Evolutionary conservation across 148 eudicot species (phyloP).

Genomic region (Heliamphora exappendiculata): DNA sequence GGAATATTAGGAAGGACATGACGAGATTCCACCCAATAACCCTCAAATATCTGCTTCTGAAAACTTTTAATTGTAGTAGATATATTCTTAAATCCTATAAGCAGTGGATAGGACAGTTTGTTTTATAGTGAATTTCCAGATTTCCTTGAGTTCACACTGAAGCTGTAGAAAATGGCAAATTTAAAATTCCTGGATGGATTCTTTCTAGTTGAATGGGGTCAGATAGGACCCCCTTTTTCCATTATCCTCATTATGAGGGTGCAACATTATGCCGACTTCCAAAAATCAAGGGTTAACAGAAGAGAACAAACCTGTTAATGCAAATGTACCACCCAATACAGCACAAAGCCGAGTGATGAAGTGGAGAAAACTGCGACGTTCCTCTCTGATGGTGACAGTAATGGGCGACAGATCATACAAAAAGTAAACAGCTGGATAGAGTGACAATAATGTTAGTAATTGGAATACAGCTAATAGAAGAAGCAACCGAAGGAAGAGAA

Average conservation of each 20-base stretch:
- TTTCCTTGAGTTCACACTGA: not conserved
- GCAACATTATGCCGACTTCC: not conserved
- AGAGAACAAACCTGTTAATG: slow-evolving; percentile 71
- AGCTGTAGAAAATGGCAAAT: not conserved
- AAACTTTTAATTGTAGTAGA: not conserved
- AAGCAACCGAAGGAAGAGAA: slow-evolving; percentile 6
- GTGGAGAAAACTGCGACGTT: slow-evolving; percentile 96
- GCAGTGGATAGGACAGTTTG: not conserved
- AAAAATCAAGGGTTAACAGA: slow-evolving; percentile 5
- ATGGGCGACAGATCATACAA: slow-evolving; percentile 97
- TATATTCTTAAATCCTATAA: not conserved
- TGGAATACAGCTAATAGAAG: not conserved
- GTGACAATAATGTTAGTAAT: not conserved
- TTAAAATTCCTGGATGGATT: not conserved
- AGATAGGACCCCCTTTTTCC: not conserved
- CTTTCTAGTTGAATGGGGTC: not conserved
- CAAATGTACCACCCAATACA: slow-evolving; percentile 96
- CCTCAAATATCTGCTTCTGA: not conserved
- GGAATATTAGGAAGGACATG: not conserved
- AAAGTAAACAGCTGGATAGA: slow-evolving; percentile 83
- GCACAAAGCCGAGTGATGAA: slow-evolving; percentile 97
- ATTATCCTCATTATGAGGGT: not conserved
- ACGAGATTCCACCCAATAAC: not conserved
- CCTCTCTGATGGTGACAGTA: slow-evolving; percentile 92
- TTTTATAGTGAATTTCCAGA: not conserved